These are phyloP conservation scores for Paramecium octaurelia DNA, from an alignment of 73 alveolate genomes.

Conservation along the genomic window DNA sequence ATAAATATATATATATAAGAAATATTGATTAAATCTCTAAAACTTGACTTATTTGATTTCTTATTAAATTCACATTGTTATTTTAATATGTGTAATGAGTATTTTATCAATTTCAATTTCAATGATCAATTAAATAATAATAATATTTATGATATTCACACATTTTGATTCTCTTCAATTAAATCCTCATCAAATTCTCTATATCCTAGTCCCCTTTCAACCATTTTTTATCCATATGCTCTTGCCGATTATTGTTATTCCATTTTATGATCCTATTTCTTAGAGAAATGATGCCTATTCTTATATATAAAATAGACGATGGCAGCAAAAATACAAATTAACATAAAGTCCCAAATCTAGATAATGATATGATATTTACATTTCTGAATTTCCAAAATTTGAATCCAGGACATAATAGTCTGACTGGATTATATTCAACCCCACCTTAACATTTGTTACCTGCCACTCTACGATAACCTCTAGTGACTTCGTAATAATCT, in stretches of 20 bases:
- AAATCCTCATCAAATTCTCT: constrained; percentile 25
- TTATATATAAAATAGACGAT: neutral
- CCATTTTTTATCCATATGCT: constrained; percentile 8
- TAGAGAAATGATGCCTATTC: neutral
- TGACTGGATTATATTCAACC: constrained; percentile 71
- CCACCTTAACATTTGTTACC: constrained; percentile 91
- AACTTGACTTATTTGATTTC: neutral
- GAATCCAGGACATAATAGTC: constrained; percentile 64
- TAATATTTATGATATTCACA: neutral
- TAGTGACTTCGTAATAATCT: constrained; percentile 70
- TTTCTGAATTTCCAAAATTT: constrained; percentile 2
- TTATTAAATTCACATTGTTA: neutral
- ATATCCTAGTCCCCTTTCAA: neutral
- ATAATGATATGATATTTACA: neutral
- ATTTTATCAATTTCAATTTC: too few relatives aligned
- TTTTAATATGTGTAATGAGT: too few relatives aligned
- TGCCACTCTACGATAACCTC: constrained; percentile 90
- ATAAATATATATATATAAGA: neutral
- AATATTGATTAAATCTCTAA: neutral
- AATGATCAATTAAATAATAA: neutral
- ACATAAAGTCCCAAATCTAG: constrained; percentile 34
- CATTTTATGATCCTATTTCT: neutral
- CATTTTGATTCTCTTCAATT: neutral
- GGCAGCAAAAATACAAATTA: neutral
- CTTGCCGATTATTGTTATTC: neutral